Evolutionary conservation across 306 rosid species (phyloP).

Genomic region (Notholithocarpus densiflorus): DNA sequence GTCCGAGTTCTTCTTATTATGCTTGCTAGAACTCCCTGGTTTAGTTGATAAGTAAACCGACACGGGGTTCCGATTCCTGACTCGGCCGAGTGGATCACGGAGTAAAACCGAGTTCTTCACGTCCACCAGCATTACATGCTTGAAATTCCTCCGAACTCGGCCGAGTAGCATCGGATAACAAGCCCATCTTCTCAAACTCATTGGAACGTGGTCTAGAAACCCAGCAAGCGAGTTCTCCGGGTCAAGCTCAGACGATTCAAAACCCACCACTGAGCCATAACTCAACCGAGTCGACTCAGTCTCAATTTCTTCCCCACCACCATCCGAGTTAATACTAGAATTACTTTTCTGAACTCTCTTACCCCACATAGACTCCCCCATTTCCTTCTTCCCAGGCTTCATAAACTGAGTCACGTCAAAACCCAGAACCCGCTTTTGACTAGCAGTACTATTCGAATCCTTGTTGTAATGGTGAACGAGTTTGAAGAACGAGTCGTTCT

Average conservation of each 20-base stretch:
- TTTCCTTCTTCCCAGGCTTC: constrained; percentile 17
- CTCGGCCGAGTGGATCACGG: constrained; percentile 56
- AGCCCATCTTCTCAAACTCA: constrained; percentile 78
- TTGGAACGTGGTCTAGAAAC: constrained; percentile 54
- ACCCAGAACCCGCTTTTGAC: constrained; percentile 13
- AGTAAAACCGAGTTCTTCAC: constrained; percentile 38
- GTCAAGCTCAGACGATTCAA: constrained; percentile 74
- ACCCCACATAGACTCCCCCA: constrained; percentile 71
- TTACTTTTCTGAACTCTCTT: constrained; percentile 14
- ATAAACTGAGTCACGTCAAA: constrained; percentile 49
- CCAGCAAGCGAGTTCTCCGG: constrained; percentile 90
- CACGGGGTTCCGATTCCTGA: constrained; percentile 53
- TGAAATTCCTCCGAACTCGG: constrained; percentile 67
- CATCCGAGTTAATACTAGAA: constrained; percentile 13
- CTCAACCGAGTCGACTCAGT: constrained; percentile 33
- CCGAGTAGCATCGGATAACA: constrained; percentile 87
- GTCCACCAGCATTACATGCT: constrained; percentile 62
- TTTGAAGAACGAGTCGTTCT: constrained; percentile 47
- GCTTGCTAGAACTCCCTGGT: constrained; percentile 23
- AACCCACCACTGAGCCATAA: constrained; percentile 81
- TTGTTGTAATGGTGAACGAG: constrained; percentile 32
- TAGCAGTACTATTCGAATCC: constrained; percentile 25
- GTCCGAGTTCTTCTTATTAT: constrained; percentile 36
- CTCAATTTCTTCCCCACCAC: background rate
- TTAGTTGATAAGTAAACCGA: constrained; percentile 38